phyloP scores from a whole-genome alignment of 2,329 filamentous ascomycete species.

The Onygenales sp. region DNA sequence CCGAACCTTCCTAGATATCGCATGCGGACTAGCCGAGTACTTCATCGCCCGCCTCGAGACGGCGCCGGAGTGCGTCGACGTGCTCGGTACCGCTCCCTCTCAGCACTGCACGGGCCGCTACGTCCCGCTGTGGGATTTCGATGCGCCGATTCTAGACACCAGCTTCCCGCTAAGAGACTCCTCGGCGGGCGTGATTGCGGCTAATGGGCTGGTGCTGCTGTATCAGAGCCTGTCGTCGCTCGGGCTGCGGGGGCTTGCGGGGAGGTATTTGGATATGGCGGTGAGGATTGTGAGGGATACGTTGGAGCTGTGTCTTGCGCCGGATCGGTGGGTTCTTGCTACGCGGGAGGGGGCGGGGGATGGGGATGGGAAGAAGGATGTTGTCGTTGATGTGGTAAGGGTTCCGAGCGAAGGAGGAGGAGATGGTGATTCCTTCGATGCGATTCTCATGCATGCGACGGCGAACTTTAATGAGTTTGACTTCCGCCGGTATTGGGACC shows the following conservation, averaged over 20 bases:
- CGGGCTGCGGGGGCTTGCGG: slow-evolving; percentile 1
- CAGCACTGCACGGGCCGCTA: slow-evolving; percentile 1
- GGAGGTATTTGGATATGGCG: slow-evolving; percentile 7
- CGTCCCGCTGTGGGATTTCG: slow-evolving; percentile 18
- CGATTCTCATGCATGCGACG: slow-evolving; percentile 22
- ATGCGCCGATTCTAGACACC: slow-evolving; percentile 8
- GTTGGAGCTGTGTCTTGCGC: slow-evolving; percentile 7
- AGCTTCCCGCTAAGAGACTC: slow-evolving; percentile 25
- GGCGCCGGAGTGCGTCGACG: slow-evolving; percentile 1
- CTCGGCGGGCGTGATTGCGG: slow-evolving; percentile 34
- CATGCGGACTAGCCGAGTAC: slow-evolving; percentile 12
- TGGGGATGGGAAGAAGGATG: background rate
- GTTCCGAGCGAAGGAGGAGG: background rate
- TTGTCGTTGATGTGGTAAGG: background rate
- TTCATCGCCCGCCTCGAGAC: slow-evolving; percentile 11
- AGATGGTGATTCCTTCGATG: slow-evolving; percentile 5
- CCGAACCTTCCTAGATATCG: slow-evolving; percentile 15
- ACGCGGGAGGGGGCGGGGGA: background rate
- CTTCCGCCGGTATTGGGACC: slow-evolving; percentile 26
- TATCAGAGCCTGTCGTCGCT: slow-evolving; percentile 9
- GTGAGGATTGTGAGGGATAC: slow-evolving; percentile 8
- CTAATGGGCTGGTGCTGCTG: slow-evolving; percentile 30
- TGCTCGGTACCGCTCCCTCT: background rate
- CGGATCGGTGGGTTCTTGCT: slow-evolving; percentile 1
- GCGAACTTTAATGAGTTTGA: slow-evolving; percentile 31